phyloP scores from a whole-genome alignment of 495 filamentous ascomycete species.

The Hypoxylon lenormandii region DNA sequence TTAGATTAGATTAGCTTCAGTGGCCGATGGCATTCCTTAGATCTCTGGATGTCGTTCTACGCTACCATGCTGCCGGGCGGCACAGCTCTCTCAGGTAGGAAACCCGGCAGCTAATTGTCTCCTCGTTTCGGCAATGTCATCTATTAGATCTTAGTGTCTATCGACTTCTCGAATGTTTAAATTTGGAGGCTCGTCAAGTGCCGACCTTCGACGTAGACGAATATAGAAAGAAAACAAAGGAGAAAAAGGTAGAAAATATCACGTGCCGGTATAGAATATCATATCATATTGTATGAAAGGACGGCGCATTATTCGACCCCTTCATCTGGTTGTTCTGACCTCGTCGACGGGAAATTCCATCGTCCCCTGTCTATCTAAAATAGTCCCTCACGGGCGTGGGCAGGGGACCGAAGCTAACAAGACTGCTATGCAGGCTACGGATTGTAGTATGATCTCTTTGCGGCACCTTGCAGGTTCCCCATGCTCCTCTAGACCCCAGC shows the following conservation, averaged over 20 bases:
- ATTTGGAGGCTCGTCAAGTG: slow-evolving; percentile 4
- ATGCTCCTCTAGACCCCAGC: slow-evolving; percentile 40
- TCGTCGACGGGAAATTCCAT: slow-evolving; percentile 40
- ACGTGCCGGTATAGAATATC: slow-evolving; percentile 8
- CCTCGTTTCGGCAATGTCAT: slow-evolving; percentile 24
- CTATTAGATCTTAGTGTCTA: neutral
- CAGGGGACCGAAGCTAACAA: slow-evolving; percentile 28
- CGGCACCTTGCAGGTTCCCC: slow-evolving; percentile 49
- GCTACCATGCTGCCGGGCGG: slow-evolving; percentile 29
- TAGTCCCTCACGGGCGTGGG: slow-evolving; percentile 29
- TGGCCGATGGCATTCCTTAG: slow-evolving; percentile 14
- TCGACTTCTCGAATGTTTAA: slow-evolving; percentile 23
- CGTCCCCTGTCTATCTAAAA: slow-evolving; percentile 36
- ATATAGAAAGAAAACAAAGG: too few species aligned
- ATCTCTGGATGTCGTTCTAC: slow-evolving; percentile 27
- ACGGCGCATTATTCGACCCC: slow-evolving; percentile 36
- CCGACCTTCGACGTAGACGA: neutral
- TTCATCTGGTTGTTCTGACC: slow-evolving; percentile 28
- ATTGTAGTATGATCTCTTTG: slow-evolving; percentile 46
- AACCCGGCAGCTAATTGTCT: slow-evolving; percentile 36
- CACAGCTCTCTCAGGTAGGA: slow-evolving; percentile 42
- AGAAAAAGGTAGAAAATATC: slow-evolving; percentile 11
- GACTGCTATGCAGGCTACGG: slow-evolving; percentile 39
- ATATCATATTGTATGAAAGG: slow-evolving; percentile 5
- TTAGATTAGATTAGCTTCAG: slow-evolving; percentile 10